A percentile compares a stretch with the other conserved stretches of the same genome.
Evolutionary conservation across 2,329 filamentous ascomycete genomes (phyloP).

Genomic region (Chaetomiaceae sp.): DNA sequence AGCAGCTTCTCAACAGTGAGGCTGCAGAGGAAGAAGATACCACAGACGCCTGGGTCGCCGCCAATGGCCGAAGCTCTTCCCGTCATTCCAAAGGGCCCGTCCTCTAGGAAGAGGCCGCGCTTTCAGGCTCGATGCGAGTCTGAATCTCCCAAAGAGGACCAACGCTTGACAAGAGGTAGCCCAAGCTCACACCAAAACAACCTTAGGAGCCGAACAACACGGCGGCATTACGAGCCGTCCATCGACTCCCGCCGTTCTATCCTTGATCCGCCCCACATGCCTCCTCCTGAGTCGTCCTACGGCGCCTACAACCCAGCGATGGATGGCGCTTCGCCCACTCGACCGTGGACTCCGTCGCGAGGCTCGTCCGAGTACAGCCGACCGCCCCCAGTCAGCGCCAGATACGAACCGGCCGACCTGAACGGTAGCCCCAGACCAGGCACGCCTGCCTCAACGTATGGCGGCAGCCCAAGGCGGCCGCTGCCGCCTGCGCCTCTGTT

Average conservation of each 20-base stretch:
- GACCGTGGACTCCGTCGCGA: constrained; percentile 53
- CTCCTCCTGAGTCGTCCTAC: constrained; percentile 59
- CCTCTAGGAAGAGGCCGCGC: constrained; percentile 34
- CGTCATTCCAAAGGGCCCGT: constrained; percentile 46
- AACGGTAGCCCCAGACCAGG: constrained; percentile 87
- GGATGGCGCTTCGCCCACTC: constrained; percentile 43
- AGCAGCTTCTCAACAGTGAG: constrained; percentile 39
- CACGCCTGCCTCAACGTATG: constrained; percentile 83
- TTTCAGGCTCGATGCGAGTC: constrained; percentile 19
- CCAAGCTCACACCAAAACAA: constrained; percentile 36
- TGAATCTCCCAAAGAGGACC: constrained; percentile 4
- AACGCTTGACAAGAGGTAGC: constrained; percentile 20
- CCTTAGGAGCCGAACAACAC: constrained; percentile 40
- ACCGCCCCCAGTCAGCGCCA: constrained; percentile 62
- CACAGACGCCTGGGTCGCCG: constrained; percentile 29
- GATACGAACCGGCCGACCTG: constrained; percentile 81
- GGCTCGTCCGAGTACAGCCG: constrained; percentile 58
- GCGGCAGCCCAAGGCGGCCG: constrained; percentile 78
- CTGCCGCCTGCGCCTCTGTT: constrained; percentile 87
- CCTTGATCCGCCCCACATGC: constrained; percentile 52
- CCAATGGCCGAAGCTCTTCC: constrained; percentile 40
- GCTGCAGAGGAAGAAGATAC: constrained; percentile 41
- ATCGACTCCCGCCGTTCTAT: constrained; percentile 45
- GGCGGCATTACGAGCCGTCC: constrained; percentile 48
- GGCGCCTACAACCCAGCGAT: constrained; percentile 47